Evolutionary conservation across 306 rosid genomes (phyloP), one percentile per base, ranked within the genome.

Genomic region (Casuarina cunninghamiana): DNA sequence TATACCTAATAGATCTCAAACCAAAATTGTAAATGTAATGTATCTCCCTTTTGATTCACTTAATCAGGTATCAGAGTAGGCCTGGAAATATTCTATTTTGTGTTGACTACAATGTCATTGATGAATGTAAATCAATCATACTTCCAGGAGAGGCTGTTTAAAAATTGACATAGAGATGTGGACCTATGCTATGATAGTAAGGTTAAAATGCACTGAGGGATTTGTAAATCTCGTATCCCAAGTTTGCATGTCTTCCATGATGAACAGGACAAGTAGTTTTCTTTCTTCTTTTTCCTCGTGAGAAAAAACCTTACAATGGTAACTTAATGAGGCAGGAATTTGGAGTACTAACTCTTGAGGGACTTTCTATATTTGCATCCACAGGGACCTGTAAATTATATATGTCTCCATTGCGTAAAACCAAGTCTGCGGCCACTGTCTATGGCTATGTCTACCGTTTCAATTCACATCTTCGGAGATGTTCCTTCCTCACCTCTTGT

Each of bases 401-500:
- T 94, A 4, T 84, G 75, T 58, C 94, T 94, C 57, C 94, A 84
- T 75, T 88, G 88, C 68, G 98, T 94, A 58, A 78, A 82, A 69
- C 97, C 97, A 61, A 94, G 87, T 81, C 69, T 94, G 86, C 88
- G 98, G 85, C 98, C 97, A 5, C 73, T 94, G 53, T 83, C 98
- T 3, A 94, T 94, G 96, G 98, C 98, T 55, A 84, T 88, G 49
- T 88, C 90, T 58, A 89, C 91, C 2, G 94, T 94, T 60, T 79
- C 94, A 41, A 92, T 90, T 79, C 98, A 94, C 83, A n/a, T 94
- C 78, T 86, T 91, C 6, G 97, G 97, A 62, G 97, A 94, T 78
- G 96, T 94, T 21, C 98, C 97, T 44, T 92, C 98, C 57, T 83
- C 97, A 8, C 98, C 97, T 53, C 93, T 94, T 71, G 91, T 92